Percentiles rank a stretch among this genome's conserved stretches.
phyloP scores from a whole-genome alignment of 148 eudicot genomes.

The Bassia scoparia region DNA sequence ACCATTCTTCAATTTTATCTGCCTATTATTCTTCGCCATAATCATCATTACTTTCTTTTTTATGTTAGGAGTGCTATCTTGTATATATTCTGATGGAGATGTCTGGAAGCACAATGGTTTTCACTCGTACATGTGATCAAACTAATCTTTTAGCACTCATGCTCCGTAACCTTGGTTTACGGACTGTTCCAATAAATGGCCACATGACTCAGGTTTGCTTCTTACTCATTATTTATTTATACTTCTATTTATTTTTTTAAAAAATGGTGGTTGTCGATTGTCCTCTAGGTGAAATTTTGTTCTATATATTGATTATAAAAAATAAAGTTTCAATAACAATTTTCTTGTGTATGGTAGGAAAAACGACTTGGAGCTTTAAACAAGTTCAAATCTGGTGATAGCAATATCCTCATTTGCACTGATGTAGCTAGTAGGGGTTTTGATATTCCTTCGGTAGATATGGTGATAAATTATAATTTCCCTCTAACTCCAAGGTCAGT shows the following conservation, averaged over 20 bases:
- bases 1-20: too few relatives aligned
- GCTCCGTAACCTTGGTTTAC: conserved; percentile 79
- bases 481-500: conserved; percentile 14
- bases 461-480: not conserved
- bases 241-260: too few relatives aligned
- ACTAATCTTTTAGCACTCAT: conserved; percentile 58
- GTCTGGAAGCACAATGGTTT: conserved; percentile 76
- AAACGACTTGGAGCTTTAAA: conserved; percentile 84
- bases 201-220: conserved; percentile 71
- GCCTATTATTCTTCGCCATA: not conserved
- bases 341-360: conserved; percentile 39
- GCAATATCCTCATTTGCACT: conserved; percentile 75
- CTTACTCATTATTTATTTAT: not conserved
- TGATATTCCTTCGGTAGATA: conserved; percentile 84
- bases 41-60: not conserved
- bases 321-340: not conserved
- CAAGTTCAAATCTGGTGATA: conserved; percentile 86
- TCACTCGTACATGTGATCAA: conserved; percentile 76
- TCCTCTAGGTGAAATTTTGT: not conserved
- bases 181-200: conserved; percentile 84
- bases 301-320: conserved; percentile 5
- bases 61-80: conserved; percentile 72
- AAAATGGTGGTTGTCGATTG: not conserved
- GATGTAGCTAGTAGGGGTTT: conserved; percentile 93
- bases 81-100: conserved; percentile 65